Evolutionary conservation across 768 basidiomycete species (phyloP).

Genomic region (Gloeostereum incarnatum): DNA sequence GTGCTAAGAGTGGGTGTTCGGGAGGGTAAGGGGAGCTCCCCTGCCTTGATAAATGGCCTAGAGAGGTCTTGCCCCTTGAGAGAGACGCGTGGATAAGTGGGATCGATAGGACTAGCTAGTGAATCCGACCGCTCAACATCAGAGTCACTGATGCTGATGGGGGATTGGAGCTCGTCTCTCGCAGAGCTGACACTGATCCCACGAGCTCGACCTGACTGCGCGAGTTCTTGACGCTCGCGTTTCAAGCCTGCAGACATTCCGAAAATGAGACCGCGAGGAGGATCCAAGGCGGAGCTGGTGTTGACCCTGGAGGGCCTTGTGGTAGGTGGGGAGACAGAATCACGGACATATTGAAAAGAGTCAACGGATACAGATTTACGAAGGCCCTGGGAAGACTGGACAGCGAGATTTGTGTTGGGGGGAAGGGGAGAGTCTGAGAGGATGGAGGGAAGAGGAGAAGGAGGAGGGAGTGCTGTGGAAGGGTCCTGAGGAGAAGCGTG

Average conservation of each 20-base stretch:
- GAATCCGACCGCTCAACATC: conserved; percentile 47
- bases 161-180: conserved; percentile 28
- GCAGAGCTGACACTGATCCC: conserved; percentile 47
- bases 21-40: conserved; percentile 55
- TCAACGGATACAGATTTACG: conserved; percentile 75
- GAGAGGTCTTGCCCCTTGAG: conserved; percentile 35
- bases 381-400: conserved; percentile 37
- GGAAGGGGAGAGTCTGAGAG: too few species aligned
- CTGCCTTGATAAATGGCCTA: conserved; percentile 36
- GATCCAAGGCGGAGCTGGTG: conserved; percentile 23
- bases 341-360: conserved; percentile 47
- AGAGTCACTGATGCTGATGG: conserved; percentile 29
- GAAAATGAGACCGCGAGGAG: conserved; percentile 19
- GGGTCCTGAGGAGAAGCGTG: too few species aligned
- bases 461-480: too few species aligned
- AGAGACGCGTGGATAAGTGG: conserved; percentile 32
- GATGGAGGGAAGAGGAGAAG: too few species aligned
- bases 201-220: conserved; percentile 36
- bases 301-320: conserved; percentile 28
- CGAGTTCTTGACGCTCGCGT: conserved; percentile 14
- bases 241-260: conserved; percentile 13
- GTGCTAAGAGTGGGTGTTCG: conserved; percentile 34
- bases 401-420: too few species aligned
- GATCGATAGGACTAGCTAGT: conserved; percentile 27
- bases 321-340: conserved; percentile 18